Conservation (phyloP, 768 basidiomycete genomes). For the Tubosaeta sp. region DNA sequence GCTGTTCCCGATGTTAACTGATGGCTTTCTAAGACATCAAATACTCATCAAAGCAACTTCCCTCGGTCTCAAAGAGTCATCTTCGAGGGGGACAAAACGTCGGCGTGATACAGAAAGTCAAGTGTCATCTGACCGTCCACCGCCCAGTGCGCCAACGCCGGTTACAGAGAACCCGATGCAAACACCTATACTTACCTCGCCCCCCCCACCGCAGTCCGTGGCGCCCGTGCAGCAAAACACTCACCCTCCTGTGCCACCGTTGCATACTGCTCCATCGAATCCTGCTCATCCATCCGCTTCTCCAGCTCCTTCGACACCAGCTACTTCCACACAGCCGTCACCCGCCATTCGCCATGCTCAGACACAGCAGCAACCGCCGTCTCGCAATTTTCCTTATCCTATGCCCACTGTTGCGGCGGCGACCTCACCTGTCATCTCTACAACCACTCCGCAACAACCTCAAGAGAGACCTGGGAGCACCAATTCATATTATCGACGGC, state of each 20-base stretch:
- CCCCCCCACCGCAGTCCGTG: conserved; percentile 20
- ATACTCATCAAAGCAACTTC: conserved; percentile 77
- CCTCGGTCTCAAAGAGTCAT: conserved; percentile 75
- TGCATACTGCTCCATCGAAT: conserved; percentile 24
- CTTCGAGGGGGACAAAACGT: conserved; percentile 59
- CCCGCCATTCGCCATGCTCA: conserved; percentile 31
- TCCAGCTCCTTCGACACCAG: conserved; percentile 32
- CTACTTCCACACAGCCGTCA: conserved; percentile 33
- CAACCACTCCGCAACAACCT: conserved; percentile 37
- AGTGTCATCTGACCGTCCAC: conserved; percentile 21
- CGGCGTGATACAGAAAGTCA: conserved; percentile 44
- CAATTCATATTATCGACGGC: conserved; percentile 54
- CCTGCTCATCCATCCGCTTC: conserved; percentile 29
- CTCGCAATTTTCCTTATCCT: conserved; percentile 52
- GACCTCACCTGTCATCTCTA: conserved; percentile 52
- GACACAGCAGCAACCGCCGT: conserved; percentile 26
- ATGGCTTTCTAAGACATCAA: conserved; percentile 54
- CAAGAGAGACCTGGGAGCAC: conserved; percentile 26
- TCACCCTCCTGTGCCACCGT: conserved; percentile 31
- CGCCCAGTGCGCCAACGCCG: conserved; percentile 18
- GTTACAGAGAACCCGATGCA: conserved; percentile 15
- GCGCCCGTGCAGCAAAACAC: conserved; percentile 20
- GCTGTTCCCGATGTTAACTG: neutral
- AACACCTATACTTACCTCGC: conserved; percentile 21
- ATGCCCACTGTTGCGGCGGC: conserved; percentile 69